Evolutionary conservation across 164 flowering plant species (phyloP).

Genomic region (Stephania cephalantha): DNA sequence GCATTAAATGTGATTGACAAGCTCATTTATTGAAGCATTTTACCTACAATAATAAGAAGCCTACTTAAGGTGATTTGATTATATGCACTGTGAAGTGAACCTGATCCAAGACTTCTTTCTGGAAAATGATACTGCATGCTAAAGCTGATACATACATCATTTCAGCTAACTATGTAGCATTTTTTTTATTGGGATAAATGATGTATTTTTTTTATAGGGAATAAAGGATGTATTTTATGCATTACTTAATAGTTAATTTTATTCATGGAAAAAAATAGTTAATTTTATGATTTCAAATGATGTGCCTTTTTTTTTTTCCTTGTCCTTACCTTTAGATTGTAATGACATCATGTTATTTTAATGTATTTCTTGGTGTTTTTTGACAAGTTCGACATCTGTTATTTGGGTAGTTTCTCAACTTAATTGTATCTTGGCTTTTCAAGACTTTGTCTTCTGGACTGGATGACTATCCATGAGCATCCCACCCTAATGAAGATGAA

Average conservation of each 20-base stretch:
- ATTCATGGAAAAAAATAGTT: not conserved
- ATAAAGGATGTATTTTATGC: not conserved
- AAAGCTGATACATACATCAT: not conserved
- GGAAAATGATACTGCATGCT: not conserved
- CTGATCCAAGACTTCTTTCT: not conserved
- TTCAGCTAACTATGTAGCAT: not conserved
- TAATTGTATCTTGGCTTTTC: not conserved
- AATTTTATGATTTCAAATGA: not conserved
- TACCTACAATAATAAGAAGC: not conserved
- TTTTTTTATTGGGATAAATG: not conserved
- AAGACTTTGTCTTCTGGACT: slow-evolving; percentile 88
- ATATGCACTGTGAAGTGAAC: not conserved
- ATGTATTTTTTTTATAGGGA: not conserved
- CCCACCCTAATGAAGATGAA: slow-evolving; percentile 89
- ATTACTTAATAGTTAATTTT: not conserved
- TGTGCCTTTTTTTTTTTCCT: not conserved
- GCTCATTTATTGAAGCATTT: not conserved
- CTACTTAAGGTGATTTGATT: not conserved
- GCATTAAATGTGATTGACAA: not conserved
- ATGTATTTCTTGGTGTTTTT: not conserved
- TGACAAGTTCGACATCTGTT: not conserved
- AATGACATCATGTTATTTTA: not conserved
- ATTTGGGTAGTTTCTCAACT: not conserved
- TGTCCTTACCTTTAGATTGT: not conserved
- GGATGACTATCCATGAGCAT: slow-evolving; percentile 98